These are phyloP conservation scores for Amesomyces nigricolor DNA, from an alignment of 2,329 filamentous ascomycete genomes.

Conservation along the genomic window DNA sequence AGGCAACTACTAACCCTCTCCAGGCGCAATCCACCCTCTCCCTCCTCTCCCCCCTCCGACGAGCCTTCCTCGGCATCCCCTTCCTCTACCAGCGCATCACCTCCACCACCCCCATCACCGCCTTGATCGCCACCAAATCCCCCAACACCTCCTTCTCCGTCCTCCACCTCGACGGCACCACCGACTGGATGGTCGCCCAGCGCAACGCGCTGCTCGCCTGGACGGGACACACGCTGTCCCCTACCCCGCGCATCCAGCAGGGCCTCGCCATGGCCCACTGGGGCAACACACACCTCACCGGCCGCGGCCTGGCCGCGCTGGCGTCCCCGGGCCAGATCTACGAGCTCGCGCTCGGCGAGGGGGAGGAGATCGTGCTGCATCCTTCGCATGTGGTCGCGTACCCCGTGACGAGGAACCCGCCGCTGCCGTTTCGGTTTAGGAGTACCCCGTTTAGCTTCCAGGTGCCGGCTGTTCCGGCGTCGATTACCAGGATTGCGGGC, in stretches of 20 bases:
- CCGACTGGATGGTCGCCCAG: constrained; percentile 92
- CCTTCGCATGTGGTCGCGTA: constrained; percentile 92
- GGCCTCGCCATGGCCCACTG: constrained; percentile 77
- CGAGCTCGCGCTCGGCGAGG: constrained; percentile 70
- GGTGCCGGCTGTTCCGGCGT: constrained; percentile 58
- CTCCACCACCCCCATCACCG: constrained; percentile 80
- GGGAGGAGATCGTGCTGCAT: constrained; percentile 87
- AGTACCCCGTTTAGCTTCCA: constrained; percentile 71
- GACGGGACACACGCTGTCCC: constrained; percentile 80
- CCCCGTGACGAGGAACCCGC: constrained; percentile 65
- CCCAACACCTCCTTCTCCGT: constrained; percentile 81
- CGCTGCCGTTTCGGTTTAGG: constrained; percentile 81
- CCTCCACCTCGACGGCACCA: constrained; percentile 83
- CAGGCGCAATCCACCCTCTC: constrained; percentile 86
- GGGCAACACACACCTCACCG: constrained; percentile 85
- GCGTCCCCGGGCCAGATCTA: constrained; percentile 86
- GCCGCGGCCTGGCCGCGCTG: constrained; percentile 78
- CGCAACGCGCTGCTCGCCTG: constrained; percentile 86
- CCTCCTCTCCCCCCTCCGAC: constrained; percentile 74
- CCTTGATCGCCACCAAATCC: constrained; percentile 81
- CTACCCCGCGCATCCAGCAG: constrained; percentile 69
- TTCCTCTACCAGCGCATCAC: constrained; percentile 92
- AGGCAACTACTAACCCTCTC: background rate
- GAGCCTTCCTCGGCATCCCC: constrained; percentile 76
- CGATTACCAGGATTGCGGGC: constrained; percentile 29